Conservation (phyloP, 768 basidiomycete species). For the Suillus variegatus region DNA sequence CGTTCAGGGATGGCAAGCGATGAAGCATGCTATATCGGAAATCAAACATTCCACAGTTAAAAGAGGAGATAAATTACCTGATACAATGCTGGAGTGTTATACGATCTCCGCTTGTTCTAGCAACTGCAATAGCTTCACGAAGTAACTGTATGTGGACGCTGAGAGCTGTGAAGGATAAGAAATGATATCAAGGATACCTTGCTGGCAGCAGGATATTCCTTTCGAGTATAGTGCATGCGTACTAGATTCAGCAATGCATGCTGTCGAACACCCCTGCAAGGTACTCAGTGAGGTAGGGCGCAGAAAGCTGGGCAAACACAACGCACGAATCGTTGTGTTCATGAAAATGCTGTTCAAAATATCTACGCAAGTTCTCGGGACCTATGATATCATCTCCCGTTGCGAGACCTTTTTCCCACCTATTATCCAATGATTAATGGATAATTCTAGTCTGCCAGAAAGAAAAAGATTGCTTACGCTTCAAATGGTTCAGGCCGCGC, state of each 20-base stretch:
- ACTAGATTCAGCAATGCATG: conserved; percentile 78
- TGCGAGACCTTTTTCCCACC: conserved; percentile 66
- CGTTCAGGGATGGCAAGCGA: conserved; percentile 59
- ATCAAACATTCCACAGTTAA: conserved; percentile 3
- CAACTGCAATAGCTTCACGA: conserved; percentile 75
- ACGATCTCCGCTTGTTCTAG: conserved; percentile 71
- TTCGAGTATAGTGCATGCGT: conserved; percentile 72
- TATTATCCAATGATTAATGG: conserved; percentile 28
- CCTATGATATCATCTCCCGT: conserved; percentile 72
- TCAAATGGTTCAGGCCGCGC: conserved; percentile 63
- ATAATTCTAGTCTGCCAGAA: conserved; percentile 2
- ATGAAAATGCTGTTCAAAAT: conserved; percentile 87
- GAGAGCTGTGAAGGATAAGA: conserved; percentile 3
- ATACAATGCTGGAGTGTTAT: conserved; percentile 78
- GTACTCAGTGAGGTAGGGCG: conserved; percentile 1
- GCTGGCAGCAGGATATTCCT: conserved; percentile 67
- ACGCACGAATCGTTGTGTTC: conserved; percentile 79
- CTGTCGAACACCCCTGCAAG: conserved; percentile 69
- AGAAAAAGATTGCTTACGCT: conserved; percentile 42
- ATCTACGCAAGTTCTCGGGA: conserved; percentile 69
- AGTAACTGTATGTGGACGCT: conserved; percentile 49
- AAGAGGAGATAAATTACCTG: conserved; percentile 40
- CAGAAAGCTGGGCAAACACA: neutral
- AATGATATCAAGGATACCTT: conserved; percentile 44
- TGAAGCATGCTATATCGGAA: conserved; percentile 57